Base-by-base conservation (phyloP, 1,284 basidiomycete genomes). In the Agaricales sp. region DNA sequence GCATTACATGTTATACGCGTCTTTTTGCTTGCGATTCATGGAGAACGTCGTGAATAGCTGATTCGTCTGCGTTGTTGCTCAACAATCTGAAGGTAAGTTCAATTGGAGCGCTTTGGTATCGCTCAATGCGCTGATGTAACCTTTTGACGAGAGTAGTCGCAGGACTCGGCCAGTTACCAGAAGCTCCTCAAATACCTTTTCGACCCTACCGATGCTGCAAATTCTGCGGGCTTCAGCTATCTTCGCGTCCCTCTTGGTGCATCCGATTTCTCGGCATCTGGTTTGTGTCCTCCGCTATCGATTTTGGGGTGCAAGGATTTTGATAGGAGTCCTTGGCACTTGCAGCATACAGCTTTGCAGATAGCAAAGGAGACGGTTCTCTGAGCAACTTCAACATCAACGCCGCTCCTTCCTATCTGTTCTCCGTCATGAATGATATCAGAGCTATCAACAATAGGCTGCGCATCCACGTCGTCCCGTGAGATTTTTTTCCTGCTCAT, bases 231-330 rank as follows among this genome's bases (percentile, higher is more conserved):
- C 1, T 54, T 79, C 24, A 74, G 65, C 48, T 74, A 71, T 50
- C 61, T 80, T 49, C 69, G 77, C 11, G 61, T 78, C 19, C 66
- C 74, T 0, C 61, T 80, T 25, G 77, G 76, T 16, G 74, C 77
- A 12, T 73, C 73, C 2, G 76, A 79, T 57, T 77, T 79, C 54
- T 77, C 75, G 18, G 68, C 11, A 62, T n/a, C 52, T n/a, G 49
- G 74, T 73, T 51, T 49, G 66, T 53, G 11, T n/a, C n/a, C n/a
- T n/a, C n/a, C n/a, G n/a, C n/a, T n/a, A n/a, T n/a, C n/a, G n/a
- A n/a, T n/a, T n/a, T n/a, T n/a, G n/a, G n/a, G n/a, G n/a, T n/a
- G n/a, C n/a, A n/a, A n/a, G n/a, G n/a, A n/a, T n/a, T n/a, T 14
- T 14, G 26, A 30, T 30, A 14, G 26, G 6, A 30, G 6, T 30